Base-by-base conservation (phyloP, 148 eudicot genomes). In the Rhododendron henanense region DNA sequence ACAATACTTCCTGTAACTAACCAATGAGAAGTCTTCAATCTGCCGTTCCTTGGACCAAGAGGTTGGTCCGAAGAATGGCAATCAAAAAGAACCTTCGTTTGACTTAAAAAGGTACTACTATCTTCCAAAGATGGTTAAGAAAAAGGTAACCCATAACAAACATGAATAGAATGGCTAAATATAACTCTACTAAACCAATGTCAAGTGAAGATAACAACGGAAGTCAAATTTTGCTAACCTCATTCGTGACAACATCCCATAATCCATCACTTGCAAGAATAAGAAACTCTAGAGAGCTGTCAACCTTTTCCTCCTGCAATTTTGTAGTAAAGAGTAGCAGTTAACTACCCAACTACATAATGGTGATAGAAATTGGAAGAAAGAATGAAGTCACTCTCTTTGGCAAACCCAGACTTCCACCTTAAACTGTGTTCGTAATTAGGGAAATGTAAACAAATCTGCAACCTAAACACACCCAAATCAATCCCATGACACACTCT, bases 231-330 rank as follows among this genome's bases (percentile, higher is more conserved):
- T 65, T 50, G 61, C 89, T 86, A 55, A 95, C 98, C 94, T 96
- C 98, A 84, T 96, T 96, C 48, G 96, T 85, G 48, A 96, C 98
- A 25, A 94, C 98, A 78, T 96, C 98, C 98, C 98, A 96, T 69
- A 96, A 91, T 35, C 98, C 98, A 57, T 96, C 98, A 79, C 98
- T 96, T 59, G 98, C 98, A 86, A 94, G 96, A 86, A 96, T 96
- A 82, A 96, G 95, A 88, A 96, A 96, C 90, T 96, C 98, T 3
- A 96, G 94, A 76, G 98, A 91, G 88, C 91, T 86, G 87, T 94
- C 98, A 81, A 96, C 96, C 88, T 87, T 93, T 87, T 93, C 98
- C 87, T 94, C 98, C 96, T 96, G 95, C 79, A 69, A 33, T 81
- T 81, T 81, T 57, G 10, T 55, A 11, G 1, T 3, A 25, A 59